These are phyloP conservation scores for Talinum fruticosum DNA, from an alignment of 148 eudicot species.

Conservation along the genomic window DNA sequence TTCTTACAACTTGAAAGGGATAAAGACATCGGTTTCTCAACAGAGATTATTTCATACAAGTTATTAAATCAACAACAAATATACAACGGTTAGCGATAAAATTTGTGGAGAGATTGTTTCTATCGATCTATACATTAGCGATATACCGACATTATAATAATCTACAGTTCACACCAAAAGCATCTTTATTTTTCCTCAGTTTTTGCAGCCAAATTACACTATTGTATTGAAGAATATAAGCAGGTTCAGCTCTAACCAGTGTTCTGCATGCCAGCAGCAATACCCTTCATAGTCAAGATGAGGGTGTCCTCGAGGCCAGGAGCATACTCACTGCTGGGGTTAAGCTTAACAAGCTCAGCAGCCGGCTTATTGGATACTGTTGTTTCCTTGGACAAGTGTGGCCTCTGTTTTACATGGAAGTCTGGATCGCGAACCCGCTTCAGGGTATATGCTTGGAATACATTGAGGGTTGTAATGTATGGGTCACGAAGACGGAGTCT, in stretches of 20 bases:
- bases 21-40: too few relatives aligned
- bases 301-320: conserved; percentile 94
- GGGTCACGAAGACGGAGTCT: conserved; percentile 82
- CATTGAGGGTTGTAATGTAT: conserved; percentile 72
- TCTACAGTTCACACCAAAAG: too few relatives aligned
- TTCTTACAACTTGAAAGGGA: too few relatives aligned
- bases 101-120: too few relatives aligned
- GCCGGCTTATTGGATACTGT: conserved; percentile 59
- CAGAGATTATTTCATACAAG: too few relatives aligned
- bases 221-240: neutral
- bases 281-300: conserved; percentile 94
- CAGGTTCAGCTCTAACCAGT: conserved; percentile 44
- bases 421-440: conserved; percentile 78
- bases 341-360: conserved; percentile 84
- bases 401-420: conserved; percentile 62
- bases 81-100: too few relatives aligned
- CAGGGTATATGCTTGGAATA: conserved; percentile 71
- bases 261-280: conserved; percentile 95
- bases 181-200: too few relatives aligned
- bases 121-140: too few relatives aligned
- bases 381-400: conserved; percentile 71
- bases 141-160: too few relatives aligned
- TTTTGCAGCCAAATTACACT: neutral
- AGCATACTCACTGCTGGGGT: conserved; percentile 85
- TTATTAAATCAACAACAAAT: too few relatives aligned